Percentiles rank a stretch among this genome's conserved stretches.
These are phyloP conservation scores for Cryomyces minteri DNA, from an alignment of 495 filamentous ascomycete species.

Conservation along the genomic window DNA sequence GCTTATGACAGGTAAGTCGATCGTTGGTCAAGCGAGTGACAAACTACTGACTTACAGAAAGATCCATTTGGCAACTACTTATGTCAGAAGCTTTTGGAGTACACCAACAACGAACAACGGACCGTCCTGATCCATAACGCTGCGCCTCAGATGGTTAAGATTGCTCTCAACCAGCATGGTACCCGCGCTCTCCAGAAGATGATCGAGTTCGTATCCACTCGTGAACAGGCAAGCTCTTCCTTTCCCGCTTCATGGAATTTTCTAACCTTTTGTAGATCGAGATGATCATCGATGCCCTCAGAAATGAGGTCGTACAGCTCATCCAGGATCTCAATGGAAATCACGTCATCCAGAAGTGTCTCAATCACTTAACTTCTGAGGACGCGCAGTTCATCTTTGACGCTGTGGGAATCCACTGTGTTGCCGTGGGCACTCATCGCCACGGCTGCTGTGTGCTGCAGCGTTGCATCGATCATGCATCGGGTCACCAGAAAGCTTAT, in stretches of 20 bases:
- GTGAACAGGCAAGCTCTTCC: constrained; percentile 30
- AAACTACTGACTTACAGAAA: constrained; percentile 5
- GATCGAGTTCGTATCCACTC: constrained; percentile 86
- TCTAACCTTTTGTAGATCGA: constrained; percentile 35
- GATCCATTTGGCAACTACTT: constrained; percentile 98
- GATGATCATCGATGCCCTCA: constrained; percentile 63
- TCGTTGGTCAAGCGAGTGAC: no score
- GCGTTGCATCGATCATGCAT: constrained; percentile 93
- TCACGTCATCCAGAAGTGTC: constrained; percentile 96
- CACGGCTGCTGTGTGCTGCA: constrained; percentile 97
- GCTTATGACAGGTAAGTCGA: constrained; percentile 79
- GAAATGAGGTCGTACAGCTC: constrained; percentile 65
- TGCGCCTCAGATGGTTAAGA: constrained; percentile 63
- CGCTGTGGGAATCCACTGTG: constrained; percentile 68
- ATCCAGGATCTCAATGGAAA: constrained; percentile 97
- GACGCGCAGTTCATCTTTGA: constrained; percentile 94
- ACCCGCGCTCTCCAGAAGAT: constrained; percentile 96
- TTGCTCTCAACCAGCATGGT: constrained; percentile 91
- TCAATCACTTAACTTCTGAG: constrained; percentile 67
- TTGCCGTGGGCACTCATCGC: constrained; percentile 87
- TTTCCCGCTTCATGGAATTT: neutral
- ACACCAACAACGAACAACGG: constrained; percentile 81
- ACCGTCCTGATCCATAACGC: constrained; percentile 84
- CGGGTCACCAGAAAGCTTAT: constrained; percentile 70
- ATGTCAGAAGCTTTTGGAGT: constrained; percentile 91